These are phyloP conservation scores for Ramaria sp. DNA, from an alignment of 768 basidiomycete genomes.

Conservation along the genomic window DNA sequence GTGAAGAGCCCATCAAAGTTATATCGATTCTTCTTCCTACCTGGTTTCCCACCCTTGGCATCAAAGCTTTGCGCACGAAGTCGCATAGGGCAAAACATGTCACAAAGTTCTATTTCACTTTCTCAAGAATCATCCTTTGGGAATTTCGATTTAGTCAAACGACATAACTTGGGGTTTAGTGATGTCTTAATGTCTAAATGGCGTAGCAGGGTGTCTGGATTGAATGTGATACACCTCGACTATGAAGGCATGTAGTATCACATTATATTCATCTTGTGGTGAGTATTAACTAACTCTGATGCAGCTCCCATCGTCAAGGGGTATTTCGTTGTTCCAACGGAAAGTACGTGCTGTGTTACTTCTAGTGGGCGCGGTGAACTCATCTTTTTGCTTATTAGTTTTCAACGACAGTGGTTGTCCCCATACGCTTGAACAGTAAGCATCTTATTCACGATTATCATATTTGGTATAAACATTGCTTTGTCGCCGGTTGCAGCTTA, in stretches of 20 bases:
- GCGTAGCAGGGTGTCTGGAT: conserved; percentile 78
- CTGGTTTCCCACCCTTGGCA: neutral
- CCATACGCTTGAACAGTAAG: conserved; percentile 92
- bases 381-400: conserved; percentile 33
- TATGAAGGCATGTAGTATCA: conserved; percentile 55
- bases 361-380: neutral
- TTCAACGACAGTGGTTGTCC: conserved; percentile 94
- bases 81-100: neutral
- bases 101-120: conserved; percentile 12
- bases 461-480: neutral
- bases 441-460: conserved; percentile 9
- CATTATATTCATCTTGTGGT: conserved; percentile 7
- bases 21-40: neutral
- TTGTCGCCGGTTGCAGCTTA: conserved; percentile 34
- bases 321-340: conserved; percentile 82
- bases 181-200: conserved; percentile 82
- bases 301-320: conserved; percentile 83
- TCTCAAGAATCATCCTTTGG: conserved; percentile 31
- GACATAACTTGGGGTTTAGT: conserved; percentile 65
- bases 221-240: conserved; percentile 83
- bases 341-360: conserved; percentile 49
- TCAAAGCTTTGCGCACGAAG: neutral
- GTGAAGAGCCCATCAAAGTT: neutral
- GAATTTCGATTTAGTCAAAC: conserved; percentile 77
- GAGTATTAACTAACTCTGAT: conserved; percentile 1